phyloP scores from a whole-genome alignment of 345 rosid genomes.

The Pistacia atlantica region DNA sequence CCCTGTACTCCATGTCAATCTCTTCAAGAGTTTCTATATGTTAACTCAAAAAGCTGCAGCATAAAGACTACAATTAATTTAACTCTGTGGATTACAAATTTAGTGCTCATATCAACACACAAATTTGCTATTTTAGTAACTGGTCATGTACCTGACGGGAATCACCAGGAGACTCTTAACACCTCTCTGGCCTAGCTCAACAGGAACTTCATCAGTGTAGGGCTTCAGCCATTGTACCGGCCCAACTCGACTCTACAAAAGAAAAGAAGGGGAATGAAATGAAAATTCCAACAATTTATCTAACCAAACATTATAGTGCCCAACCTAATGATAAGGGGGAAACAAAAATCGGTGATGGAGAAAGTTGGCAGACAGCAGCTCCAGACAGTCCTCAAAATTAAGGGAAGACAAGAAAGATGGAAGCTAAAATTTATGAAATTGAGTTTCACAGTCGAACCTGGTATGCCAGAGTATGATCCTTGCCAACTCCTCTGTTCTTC shows the following conservation, averaged over 20 bases:
- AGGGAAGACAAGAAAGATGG: neutral
- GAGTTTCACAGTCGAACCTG: conserved; percentile 56
- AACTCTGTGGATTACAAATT: neutral
- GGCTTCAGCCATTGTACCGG: conserved; percentile 97
- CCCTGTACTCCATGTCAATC: conserved; percentile 41
- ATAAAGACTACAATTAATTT: neutral
- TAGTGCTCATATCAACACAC: neutral
- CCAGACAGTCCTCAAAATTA: neutral
- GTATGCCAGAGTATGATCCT: conserved; percentile 77
- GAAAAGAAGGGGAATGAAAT: neutral
- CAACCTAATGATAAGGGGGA: neutral
- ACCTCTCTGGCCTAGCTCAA: conserved; percentile 90
- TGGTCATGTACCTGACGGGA: conserved; percentile 68
- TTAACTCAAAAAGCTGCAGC: conserved; percentile 83
- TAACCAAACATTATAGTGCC: neutral
- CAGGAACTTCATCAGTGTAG: conserved; percentile 88
- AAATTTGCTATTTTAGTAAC: neutral
- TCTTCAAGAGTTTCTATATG: conserved; percentile 96
- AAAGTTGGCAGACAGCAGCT: neutral
- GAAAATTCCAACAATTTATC: neutral
- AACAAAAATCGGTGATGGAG: neutral
- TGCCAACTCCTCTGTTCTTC: conserved; percentile 67
- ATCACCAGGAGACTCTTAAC: conserved; percentile 88
- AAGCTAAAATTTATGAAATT: conserved; percentile 3
- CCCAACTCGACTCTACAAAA: conserved; percentile 88